phyloP scores from a whole-genome alignment of 192 early-diverging fungal species.

The Phycomyces blakesleeanus region DNA sequence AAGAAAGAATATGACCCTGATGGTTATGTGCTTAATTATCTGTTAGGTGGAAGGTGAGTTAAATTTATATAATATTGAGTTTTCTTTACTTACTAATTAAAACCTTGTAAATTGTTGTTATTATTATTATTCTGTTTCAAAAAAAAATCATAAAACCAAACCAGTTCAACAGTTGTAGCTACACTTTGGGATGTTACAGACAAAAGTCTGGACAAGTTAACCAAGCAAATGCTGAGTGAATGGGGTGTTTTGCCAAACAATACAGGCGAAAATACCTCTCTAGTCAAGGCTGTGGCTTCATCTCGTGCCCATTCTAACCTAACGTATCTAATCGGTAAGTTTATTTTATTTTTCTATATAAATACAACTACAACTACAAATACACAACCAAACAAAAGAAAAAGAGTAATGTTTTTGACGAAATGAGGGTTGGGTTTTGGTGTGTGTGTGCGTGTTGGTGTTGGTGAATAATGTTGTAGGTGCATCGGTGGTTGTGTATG shows the following conservation, averaged over 20 bases:
- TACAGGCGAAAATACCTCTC: slow-evolving; percentile 38
- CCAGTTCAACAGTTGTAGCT: slow-evolving; percentile 76
- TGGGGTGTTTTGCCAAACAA: slow-evolving; percentile 63
- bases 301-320: slow-evolving; percentile 73
- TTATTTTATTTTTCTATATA: background rate
- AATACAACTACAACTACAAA: background rate
- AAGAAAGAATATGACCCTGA: slow-evolving; percentile 87
- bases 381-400: background rate
- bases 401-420: too few relatives aligned
- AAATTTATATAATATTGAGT: background rate
- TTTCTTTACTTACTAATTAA: slow-evolving; percentile 1
- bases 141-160: slow-evolving; percentile 3
- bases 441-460: too few relatives aligned
- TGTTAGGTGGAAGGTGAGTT: slow-evolving; percentile 75
- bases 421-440: too few relatives aligned
- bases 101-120: slow-evolving; percentile 10
- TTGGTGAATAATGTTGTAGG: slow-evolving; percentile 5
- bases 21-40: slow-evolving; percentile 80
- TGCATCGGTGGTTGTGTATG: slow-evolving; percentile 92
- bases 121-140: background rate
- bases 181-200: slow-evolving; percentile 99
- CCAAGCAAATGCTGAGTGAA: slow-evolving; percentile 56
- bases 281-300: slow-evolving; percentile 71
- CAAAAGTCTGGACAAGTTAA: slow-evolving; percentile 90
- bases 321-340: slow-evolving; percentile 74